phyloP scores from a whole-genome alignment of 805 yeast species.

The Myxozyma monticola region DNA sequence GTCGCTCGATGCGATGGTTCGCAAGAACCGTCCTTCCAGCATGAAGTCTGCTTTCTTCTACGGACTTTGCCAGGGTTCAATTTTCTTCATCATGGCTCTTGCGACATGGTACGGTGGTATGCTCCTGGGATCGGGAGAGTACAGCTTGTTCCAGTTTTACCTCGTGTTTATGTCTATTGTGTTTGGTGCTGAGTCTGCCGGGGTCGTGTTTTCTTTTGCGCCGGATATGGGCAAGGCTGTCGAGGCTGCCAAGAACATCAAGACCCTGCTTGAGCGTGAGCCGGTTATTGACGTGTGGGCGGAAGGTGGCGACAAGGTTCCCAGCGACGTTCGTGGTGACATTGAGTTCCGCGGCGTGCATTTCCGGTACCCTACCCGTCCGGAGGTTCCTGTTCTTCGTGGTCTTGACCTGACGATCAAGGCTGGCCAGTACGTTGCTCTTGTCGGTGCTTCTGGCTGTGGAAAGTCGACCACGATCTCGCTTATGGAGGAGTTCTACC shows the following conservation, averaged over 20 bases:
- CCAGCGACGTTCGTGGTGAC: slow-evolving; percentile 46
- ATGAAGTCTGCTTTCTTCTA: slow-evolving; percentile 39
- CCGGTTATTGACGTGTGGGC: slow-evolving; percentile 42
- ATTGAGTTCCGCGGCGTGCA: slow-evolving; percentile 49
- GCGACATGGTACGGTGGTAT: slow-evolving; percentile 48
- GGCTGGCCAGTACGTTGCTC: slow-evolving; percentile 82
- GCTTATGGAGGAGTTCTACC: slow-evolving; percentile 53
- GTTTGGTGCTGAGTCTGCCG: slow-evolving; percentile 48
- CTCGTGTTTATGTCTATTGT: slow-evolving; percentile 44
- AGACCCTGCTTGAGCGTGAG: slow-evolving; percentile 37
- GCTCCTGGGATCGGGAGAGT: slow-evolving; percentile 38
- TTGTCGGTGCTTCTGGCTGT: slow-evolving; percentile 82
- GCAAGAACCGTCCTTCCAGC: slow-evolving; percentile 39
- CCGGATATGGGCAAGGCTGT: slow-evolving; percentile 49
- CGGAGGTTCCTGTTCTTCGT: slow-evolving; percentile 35
- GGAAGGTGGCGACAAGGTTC: slow-evolving; percentile 35
- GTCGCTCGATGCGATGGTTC: slow-evolving; percentile 14
- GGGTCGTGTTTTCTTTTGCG: slow-evolving; percentile 45
- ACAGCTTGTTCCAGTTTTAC: slow-evolving; percentile 41
- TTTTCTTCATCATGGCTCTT: slow-evolving; percentile 45
- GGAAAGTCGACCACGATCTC: slow-evolving; percentile 51
- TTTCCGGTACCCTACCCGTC: slow-evolving; percentile 38
- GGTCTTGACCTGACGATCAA: slow-evolving; percentile 46
- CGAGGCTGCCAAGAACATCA: slow-evolving; percentile 40
- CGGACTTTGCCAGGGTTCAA: slow-evolving; percentile 43